phyloP scores from a whole-genome alignment of 2,329 filamentous ascomycete species.

The Nemania sp. region DNA sequence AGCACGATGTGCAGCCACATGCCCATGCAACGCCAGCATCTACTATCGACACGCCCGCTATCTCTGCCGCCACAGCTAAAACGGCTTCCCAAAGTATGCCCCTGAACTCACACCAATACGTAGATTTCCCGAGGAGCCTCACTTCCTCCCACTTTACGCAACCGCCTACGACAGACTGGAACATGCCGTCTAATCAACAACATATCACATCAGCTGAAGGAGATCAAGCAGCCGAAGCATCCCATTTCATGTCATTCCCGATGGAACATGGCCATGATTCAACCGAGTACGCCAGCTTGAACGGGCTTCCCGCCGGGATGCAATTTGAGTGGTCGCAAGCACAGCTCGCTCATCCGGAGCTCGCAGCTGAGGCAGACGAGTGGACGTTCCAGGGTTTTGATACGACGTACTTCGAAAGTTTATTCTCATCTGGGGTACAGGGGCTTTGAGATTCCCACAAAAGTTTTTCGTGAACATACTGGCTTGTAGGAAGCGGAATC shows the following conservation, averaged over 20 bases:
- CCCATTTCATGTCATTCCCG: conserved; percentile 17
- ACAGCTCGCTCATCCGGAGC: conserved; percentile 34
- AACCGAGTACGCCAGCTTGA: conserved; percentile 8
- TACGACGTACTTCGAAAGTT: conserved; percentile 36
- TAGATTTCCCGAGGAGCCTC: neutral
- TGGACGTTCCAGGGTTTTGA: conserved; percentile 49
- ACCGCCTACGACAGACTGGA: conserved; percentile 14
- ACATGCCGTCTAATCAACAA: conserved; percentile 7
- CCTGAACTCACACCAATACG: conserved; percentile 3
- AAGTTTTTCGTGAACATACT: neutral
- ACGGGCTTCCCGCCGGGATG: conserved; percentile 23
- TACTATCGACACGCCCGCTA: neutral
- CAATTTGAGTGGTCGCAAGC: conserved; percentile 34
- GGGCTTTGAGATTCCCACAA: neutral
- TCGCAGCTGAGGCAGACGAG: conserved; percentile 43
- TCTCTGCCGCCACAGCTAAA: neutral
- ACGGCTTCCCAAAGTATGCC: neutral
- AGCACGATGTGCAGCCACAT: conserved; percentile 21
- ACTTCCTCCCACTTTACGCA: neutral
- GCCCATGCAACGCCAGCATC: conserved; percentile 13
- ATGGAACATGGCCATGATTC: conserved; percentile 22
- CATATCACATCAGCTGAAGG: neutral
- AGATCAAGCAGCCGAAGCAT: conserved; percentile 15
- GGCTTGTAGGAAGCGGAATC: neutral
- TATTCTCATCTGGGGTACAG: conserved; percentile 26